A percentile compares a stretch with the other conserved stretches of the same genome.
These are phyloP conservation scores for Rhizopogon vesiculosus DNA, from an alignment of 768 basidiomycete genomes.

Conservation along the genomic window DNA sequence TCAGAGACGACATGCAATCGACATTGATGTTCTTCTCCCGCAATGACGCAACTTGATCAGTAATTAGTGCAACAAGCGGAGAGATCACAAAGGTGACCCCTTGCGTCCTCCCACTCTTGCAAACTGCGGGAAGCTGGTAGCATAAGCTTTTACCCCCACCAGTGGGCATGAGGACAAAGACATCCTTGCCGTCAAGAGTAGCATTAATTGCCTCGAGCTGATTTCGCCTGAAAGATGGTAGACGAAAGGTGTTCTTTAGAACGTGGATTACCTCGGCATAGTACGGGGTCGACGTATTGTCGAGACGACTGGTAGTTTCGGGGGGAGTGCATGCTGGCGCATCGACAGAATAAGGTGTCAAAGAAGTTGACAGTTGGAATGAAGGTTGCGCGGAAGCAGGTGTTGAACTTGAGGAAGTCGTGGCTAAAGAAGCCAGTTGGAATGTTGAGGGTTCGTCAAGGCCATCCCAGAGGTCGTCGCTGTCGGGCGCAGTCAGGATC, in stretches of 20 bases:
- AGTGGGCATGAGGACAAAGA: slow-evolving; percentile 95
- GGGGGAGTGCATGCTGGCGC: slow-evolving; percentile 7
- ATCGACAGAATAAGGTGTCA: slow-evolving; percentile 8
- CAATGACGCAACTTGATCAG: slow-evolving; percentile 79
- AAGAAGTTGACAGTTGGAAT: slow-evolving; percentile 1
- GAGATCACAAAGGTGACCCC: slow-evolving; percentile 90
- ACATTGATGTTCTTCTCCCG: slow-evolving; percentile 62
- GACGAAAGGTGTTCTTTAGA: slow-evolving; percentile 45
- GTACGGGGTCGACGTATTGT: slow-evolving; percentile 27
- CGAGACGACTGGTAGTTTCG: slow-evolving; percentile 12
- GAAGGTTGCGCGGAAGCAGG: too few relatives aligned
- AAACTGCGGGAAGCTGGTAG: slow-evolving; percentile 88
- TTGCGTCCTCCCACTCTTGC: slow-evolving; percentile 59
- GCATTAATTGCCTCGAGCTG: slow-evolving; percentile 86
- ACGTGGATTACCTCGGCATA: slow-evolving; percentile 26
- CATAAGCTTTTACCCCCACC: slow-evolving; percentile 90
- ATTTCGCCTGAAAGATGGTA: slow-evolving; percentile 70
- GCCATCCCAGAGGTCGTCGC: slow-evolving; percentile 47
- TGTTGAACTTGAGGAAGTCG: too few relatives aligned
- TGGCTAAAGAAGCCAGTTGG: slow-evolving; percentile 16
- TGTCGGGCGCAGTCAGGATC: slow-evolving; percentile 23
- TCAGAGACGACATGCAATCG: slow-evolving; percentile 62
- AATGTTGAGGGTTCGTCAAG: slow-evolving; percentile 33
- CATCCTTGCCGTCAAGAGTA: slow-evolving; percentile 75
- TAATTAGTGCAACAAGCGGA: slow-evolving; percentile 84